These are phyloP conservation scores for Yamadazyma sp. DNA, from an alignment of 805 yeast genomes.

Conservation along the genomic window DNA sequence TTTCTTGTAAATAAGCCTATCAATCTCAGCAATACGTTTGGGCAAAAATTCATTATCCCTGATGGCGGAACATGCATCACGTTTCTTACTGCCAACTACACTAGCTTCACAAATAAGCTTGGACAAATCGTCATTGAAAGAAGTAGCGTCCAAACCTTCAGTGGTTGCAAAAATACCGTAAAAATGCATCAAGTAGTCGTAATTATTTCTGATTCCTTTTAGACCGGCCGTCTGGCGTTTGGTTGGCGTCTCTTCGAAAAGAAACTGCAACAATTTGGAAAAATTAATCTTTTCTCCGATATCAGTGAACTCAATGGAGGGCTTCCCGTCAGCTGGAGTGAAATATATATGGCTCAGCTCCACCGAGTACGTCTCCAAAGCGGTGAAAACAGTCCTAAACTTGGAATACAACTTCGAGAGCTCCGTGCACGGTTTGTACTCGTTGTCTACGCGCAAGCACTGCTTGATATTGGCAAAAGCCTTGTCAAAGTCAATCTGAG, in stretches of 20 bases:
- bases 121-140: constrained; percentile 31
- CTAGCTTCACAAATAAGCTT: constrained; percentile 43
- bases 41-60: constrained; percentile 37
- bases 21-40: constrained; percentile 35
- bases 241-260: constrained; percentile 23
- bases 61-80: constrained; percentile 24
- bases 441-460: constrained; percentile 80
- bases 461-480: constrained; percentile 55
- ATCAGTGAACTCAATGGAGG: constrained; percentile 25
- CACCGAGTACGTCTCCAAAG: constrained; percentile 47
- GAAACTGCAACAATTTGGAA: constrained; percentile 20
- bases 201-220: constrained; percentile 39
- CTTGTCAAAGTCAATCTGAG: constrained; percentile 52
- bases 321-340: constrained; percentile 2
- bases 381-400: constrained; percentile 39
- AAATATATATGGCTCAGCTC: constrained; percentile 26
- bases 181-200: constrained; percentile 42
- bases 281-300: constrained; percentile 24
- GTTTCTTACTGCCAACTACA: constrained; percentile 22
- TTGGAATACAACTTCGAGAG: constrained; percentile 54
- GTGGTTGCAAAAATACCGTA: constrained; percentile 27
- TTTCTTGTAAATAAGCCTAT: constrained; percentile 31
- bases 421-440: constrained; percentile 56
- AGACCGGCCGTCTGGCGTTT: constrained; percentile 25
- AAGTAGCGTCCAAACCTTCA: constrained; percentile 18